Evolutionary conservation across 2,329 filamentous ascomycete species (phyloP), one percentile per base, ranked within the genome.

Genomic region (Aspergillus glaucus): DNA sequence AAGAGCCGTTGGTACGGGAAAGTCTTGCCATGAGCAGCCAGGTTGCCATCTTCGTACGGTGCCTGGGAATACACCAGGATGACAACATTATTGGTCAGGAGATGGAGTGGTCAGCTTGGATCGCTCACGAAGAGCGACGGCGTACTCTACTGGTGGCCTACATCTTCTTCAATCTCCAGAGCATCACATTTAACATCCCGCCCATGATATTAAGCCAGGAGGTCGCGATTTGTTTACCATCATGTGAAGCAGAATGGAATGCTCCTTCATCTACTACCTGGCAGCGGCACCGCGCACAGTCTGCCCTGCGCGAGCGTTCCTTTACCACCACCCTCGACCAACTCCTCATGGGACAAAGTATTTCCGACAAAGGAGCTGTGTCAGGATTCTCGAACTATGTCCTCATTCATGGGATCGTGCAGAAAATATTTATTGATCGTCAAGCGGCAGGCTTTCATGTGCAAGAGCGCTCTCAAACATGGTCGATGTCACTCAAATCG

Each of bases 341-440:
- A 2, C 2, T 4, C 4, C 41, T 56, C 2, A 48, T 47, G 12
- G 22, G 24, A 15, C 26, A 42, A 8, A 30, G 45, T 14, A 26
- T 24, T 24, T 44, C n/a, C n/a, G 34, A 49, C 32, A 2, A 28
- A 24, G 22, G 37, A 6, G 47, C 52, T 14, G 50, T 54, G 24
- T 62, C 59, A 10, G 79, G 80, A 0, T 67, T 86, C 2, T 84
- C 83, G 1, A 82, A 83, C 55, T 86, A 87, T 54, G 77, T 85
- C 3, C 71, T 88, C 30, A 85, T 87, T 8, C 83, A 87, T 55
- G 84, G 82, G 1, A 62, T 88, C 17, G 77, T 87, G 9, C 85
- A 88, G 56, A 84, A 87, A 52, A 82, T 87, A 14, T 88, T 84
- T 62, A 73, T 87, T 34, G 65, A 86, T 19, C 85, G 85, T 6